Conservation (phyloP, 2,329 filamentous ascomycete species). For the Parasarocladium wereldwijsianum region DNA sequence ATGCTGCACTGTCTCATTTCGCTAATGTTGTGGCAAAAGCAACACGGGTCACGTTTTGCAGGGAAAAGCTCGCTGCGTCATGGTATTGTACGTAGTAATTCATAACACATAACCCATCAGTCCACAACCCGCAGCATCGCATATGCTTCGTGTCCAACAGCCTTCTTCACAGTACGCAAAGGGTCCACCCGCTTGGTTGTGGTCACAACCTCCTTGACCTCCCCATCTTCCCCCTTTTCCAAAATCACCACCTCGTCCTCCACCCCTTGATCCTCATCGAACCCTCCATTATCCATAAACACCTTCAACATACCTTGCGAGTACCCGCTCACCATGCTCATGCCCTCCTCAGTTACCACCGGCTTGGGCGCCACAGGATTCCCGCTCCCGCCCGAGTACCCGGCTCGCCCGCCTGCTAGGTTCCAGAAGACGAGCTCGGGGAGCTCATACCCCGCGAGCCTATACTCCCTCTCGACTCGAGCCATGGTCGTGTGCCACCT, state of each 20-base stretch:
- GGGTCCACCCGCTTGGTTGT: constrained; percentile 30
- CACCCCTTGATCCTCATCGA: constrained; percentile 24
- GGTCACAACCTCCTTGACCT: constrained; percentile 6
- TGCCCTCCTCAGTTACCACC: constrained; percentile 28
- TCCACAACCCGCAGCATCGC: constrained; percentile 40
- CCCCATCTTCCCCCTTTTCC: constrained; percentile 11
- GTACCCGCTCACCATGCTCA: constrained; percentile 38
- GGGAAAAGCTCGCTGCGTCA: not conserved
- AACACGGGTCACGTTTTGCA: too few relatives aligned
- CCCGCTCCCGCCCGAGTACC: constrained; percentile 8
- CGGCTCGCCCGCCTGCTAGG: constrained; percentile 26
- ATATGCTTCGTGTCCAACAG: constrained; percentile 37
- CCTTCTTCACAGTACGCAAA: constrained; percentile 28
- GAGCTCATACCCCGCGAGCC: constrained; percentile 37
- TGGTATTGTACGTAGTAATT: constrained; percentile 10
- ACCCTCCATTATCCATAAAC: constrained; percentile 34
- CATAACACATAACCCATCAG: constrained; percentile 13
- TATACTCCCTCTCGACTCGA: constrained; percentile 30
- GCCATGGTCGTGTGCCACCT: not conserved
- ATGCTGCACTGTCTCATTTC: too few relatives aligned
- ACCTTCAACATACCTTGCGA: constrained; percentile 43
- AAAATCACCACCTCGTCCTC: constrained; percentile 10
- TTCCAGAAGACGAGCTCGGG: constrained; percentile 49
- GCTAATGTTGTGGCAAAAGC: too few relatives aligned
- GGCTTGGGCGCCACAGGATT: constrained; percentile 34